Base-by-base conservation (phyloP, 768 basidiomycete species). In the Rhodotorula graminis region DNA sequence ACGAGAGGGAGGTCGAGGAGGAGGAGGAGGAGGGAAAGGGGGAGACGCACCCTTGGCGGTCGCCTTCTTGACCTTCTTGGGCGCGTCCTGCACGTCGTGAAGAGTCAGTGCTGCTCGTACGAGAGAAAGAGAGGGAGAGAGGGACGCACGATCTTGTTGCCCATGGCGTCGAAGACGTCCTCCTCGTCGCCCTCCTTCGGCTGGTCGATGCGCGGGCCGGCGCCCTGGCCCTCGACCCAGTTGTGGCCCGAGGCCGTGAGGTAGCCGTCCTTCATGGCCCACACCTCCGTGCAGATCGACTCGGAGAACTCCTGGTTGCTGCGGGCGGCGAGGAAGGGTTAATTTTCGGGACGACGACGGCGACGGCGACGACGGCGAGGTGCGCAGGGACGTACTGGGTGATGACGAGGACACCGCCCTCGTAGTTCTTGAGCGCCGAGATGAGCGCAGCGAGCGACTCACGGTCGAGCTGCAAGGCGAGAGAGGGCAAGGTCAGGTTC, bases 381-480 rank as follows among this genome's bases (percentile, higher is more conserved):
- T 10, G 44, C 7, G 18, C 7, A 46, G n/a, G n/a, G 18, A 46
- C 44, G 44, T 14, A 46, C 44, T 78, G 76, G 23, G 77, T 77
- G 31, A 75, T 77, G 67, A 75, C 70, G 27, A 75, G 63, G 49
- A 76, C 73, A 96, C 71, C 71, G 52, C 65, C 96, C 83, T 95
- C 93, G 83, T 97, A 98, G 82, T 86, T 86, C 87, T 97, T 96
- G 84, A 99, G 87, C 16, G 95, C 96, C 79, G 93, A 90, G 80
- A 99, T 99, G 82, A 99, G 89, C 49, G 96, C 96, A 77, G 96
- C 96, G 78, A 99, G 88, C 76, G 96, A 99, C 84, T 99, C 96
- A 82, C 96, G 91, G 85, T 98, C 96, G 82, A 99, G 61, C 44
- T 46, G 44, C 44, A 14, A 46, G 44, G 12, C 5, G 37, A 37